Evolutionary conservation across 805 yeast genomes (phyloP).

Genomic region (Wickerhamomyces hampshirensis): DNA sequence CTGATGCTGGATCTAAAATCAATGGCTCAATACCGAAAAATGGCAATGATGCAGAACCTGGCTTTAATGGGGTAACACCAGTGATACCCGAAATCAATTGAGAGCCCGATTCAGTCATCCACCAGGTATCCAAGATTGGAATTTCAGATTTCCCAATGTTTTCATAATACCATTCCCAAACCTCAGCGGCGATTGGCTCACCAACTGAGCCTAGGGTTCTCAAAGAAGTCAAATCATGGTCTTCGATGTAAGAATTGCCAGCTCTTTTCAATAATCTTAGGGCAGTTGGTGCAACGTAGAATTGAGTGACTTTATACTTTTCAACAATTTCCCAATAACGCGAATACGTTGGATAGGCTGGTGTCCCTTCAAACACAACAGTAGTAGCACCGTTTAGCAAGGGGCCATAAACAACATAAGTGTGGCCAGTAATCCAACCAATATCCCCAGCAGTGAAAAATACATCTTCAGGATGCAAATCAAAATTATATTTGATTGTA

Average conservation of each 20-base stretch:
- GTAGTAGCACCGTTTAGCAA: slow-evolving; percentile 72
- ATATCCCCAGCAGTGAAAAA: slow-evolving; percentile 87
- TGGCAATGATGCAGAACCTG: slow-evolving; percentile 83
- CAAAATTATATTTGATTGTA: slow-evolving; percentile 73
- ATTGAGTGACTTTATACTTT: slow-evolving; percentile 66
- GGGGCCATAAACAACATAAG: slow-evolving; percentile 81
- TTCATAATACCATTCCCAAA: slow-evolving; percentile 83
- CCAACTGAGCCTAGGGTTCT: slow-evolving; percentile 80
- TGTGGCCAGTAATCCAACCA: slow-evolving; percentile 90
- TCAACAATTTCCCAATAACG: slow-evolving; percentile 79
- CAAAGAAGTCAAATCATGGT: slow-evolving; percentile 57
- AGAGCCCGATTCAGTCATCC: slow-evolving; percentile 88
- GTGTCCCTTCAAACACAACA: slow-evolving; percentile 81
- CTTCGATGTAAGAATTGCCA: slow-evolving; percentile 58
- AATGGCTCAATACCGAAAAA: slow-evolving; percentile 76
- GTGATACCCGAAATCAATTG: slow-evolving; percentile 77
- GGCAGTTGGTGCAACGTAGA: slow-evolving; percentile 84
- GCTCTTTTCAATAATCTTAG: slow-evolving; percentile 71
- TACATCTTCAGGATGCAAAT: slow-evolving; percentile 67
- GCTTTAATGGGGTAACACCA: slow-evolving; percentile 73
- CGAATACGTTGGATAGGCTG: slow-evolving; percentile 76
- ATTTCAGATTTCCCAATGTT: slow-evolving; percentile 63
- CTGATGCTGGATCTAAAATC: slow-evolving; percentile 70
- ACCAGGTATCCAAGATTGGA: slow-evolving; percentile 77
- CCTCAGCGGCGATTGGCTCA: slow-evolving; percentile 81